A percentile compares a stretch with the other conserved stretches of the same genome.
Evolutionary conservation across 805 yeast species (phyloP).

Genomic region (Candida gorgasii): DNA sequence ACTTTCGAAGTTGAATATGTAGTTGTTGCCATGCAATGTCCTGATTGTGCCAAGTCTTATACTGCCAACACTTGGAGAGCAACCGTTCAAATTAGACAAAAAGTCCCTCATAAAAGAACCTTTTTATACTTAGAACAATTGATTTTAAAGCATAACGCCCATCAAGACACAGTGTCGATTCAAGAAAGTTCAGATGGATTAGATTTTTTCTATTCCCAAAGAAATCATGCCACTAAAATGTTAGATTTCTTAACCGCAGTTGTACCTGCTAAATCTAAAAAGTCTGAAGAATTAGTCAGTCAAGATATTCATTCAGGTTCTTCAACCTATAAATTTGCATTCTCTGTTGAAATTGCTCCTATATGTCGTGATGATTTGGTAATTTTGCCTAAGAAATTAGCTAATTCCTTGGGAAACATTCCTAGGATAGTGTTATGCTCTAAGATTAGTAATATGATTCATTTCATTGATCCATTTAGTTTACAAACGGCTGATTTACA

Average conservation of each 20-base stretch:
- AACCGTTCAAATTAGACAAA: slow-evolving; percentile 94
- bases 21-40: slow-evolving; percentile 95
- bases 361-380: slow-evolving; percentile 96
- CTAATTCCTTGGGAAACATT: slow-evolving; percentile 79
- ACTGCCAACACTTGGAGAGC: slow-evolving; percentile 99
- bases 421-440: slow-evolving; percentile 82
- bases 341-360: slow-evolving; percentile 91
- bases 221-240: slow-evolving; percentile 93
- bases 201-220: slow-evolving; percentile 87
- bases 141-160: slow-evolving; percentile 89
- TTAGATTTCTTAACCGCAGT: slow-evolving; percentile 83
- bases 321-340: slow-evolving; percentile 85
- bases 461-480: slow-evolving; percentile 83
- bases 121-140: slow-evolving; percentile 94
- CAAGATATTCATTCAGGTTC: slow-evolving; percentile 91
- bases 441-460: slow-evolving; percentile 77
- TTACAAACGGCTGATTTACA: slow-evolving; percentile 75
- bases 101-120: slow-evolving; percentile 95
- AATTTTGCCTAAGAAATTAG: slow-evolving; percentile 84
- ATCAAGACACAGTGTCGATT: slow-evolving; percentile 88
- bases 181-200: slow-evolving; percentile 92
- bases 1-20: slow-evolving; percentile 91
- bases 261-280: slow-evolving; percentile 79
- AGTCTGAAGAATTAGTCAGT: slow-evolving; percentile 88
- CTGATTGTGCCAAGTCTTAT: slow-evolving; percentile 96